Evolutionary conservation across 495 filamentous ascomycete species (phyloP), one percentile per base, ranked within the genome.

Genomic region (Aspergillus egyptiacus): DNA sequence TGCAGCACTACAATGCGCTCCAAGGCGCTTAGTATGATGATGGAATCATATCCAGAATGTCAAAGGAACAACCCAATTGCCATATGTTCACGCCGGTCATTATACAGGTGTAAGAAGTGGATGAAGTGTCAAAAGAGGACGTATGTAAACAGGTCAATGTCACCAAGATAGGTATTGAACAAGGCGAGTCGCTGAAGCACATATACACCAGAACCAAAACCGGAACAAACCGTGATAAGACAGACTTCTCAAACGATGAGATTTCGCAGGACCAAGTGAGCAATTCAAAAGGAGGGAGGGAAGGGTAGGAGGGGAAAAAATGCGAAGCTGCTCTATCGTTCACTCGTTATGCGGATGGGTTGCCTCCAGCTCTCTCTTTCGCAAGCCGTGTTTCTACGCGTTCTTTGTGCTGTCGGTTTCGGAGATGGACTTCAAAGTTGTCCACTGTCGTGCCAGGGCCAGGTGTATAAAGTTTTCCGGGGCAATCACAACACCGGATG

Each of bases 401-500:
- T 58, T 87, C 79, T 59, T 84, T 81, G 70, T 96, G 93, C 17
- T 75, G 64, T 30, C 81, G 68, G 66, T 94, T 93, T 56, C 79
- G 84, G n/a, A 95, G 70, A 68, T 96, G 90, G 5, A 91, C 82
- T 67, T 91, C 84, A 48, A 96, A 96, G 59, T 93, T 90, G n/a
- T 83, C 82, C 9, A 89, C 84, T 0, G 89, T 88, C 59, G 76
- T 82, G 18, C 81, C 87, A 0, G 91, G 91, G 0, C 87, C 86
- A 1, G 89, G 85, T 0, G 86, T 95, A 63, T 98, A 98, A 24
- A 95, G 69, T 63, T 96, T 96, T 27, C 89, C 88, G 2, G 91
- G 87, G 66, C 93, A 96, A 61, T 96, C 93, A 33, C 81, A 78
- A 59, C 93, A 98, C 27, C 84, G 77, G 46, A 96, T 95, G 23